phyloP scores from a whole-genome alignment of 495 filamentous ascomycete species.

The Xylaria venustula region DNA sequence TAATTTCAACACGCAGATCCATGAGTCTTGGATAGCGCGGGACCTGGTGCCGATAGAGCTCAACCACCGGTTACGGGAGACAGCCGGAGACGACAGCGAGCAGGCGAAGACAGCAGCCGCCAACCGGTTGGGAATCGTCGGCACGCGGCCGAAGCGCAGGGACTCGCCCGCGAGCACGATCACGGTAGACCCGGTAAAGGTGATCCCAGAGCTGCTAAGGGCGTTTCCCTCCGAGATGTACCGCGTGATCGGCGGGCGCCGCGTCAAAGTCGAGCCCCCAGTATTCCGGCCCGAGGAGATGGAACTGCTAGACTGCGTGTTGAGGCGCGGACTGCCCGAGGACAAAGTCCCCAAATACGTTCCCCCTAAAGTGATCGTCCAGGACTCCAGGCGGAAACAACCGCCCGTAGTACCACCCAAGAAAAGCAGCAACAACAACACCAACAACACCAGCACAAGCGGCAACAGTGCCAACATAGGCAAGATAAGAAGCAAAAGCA shows the following conservation, averaged over 20 bases:
- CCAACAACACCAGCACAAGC: too few relatives aligned
- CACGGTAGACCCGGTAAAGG: constrained; percentile 14
- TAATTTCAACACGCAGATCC: constrained; percentile 19
- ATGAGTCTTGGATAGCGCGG: constrained; percentile 11
- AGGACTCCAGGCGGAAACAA: background rate
- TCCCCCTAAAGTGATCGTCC: background rate
- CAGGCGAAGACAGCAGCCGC: constrained; percentile 1
- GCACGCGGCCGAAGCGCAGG: constrained; percentile 1
- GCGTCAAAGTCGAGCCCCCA: constrained; percentile 1
- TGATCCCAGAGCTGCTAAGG: constrained; percentile 16
- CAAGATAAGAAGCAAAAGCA: too few relatives aligned
- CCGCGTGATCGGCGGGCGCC: constrained; percentile 1
- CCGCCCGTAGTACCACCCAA: background rate
- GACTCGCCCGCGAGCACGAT: background rate
- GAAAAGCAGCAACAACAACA: background rate
- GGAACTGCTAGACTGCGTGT: constrained; percentile 20
- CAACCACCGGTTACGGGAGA: constrained; percentile 19
- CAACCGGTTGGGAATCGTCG: too few relatives aligned
- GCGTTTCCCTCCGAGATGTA: constrained; percentile 9
- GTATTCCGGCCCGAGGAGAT: constrained; percentile 12
- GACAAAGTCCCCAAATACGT: background rate
- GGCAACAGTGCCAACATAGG: too few relatives aligned
- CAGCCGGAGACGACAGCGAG: background rate
- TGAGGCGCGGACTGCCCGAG: constrained; percentile 9
- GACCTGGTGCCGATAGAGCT: constrained; percentile 19